Conservation (phyloP, 148 eudicot species). For the Rhododendron kiyosumense region DNA sequence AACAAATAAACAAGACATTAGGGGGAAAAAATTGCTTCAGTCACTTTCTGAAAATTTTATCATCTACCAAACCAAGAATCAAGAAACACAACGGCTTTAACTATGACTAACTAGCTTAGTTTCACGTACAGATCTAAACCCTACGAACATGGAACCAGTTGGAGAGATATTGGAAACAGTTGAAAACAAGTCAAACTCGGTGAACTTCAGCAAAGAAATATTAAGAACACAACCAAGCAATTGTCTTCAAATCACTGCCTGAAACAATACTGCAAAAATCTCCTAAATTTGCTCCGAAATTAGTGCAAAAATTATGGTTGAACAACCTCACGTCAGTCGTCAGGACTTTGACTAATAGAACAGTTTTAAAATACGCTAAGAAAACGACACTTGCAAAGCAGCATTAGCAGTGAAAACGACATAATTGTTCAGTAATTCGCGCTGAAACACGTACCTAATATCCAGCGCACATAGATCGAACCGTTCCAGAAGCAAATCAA, state of each 20-base stretch:
- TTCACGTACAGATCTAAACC: not conserved
- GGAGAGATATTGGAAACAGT: not conserved
- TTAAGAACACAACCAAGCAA: not conserved
- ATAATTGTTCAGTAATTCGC: not conserved
- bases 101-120: not conserved
- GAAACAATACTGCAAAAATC: not conserved
- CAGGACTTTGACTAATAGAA: not conserved
- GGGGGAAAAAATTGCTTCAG: not conserved
- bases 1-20: not conserved
- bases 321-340: not conserved
- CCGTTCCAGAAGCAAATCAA: slow-evolving; percentile 1
- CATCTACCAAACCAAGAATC: not conserved
- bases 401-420: not conserved
- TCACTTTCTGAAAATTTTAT: not conserved
- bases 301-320: not conserved
- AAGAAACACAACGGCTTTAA: not conserved
- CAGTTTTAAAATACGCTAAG: not conserved
- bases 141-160: not conserved
- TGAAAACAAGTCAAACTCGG: not conserved
- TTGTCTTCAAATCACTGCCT: not conserved
- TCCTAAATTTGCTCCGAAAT: not conserved
- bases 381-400: not conserved
- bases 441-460: not conserved
- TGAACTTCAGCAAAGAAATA: not conserved
- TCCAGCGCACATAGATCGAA: not conserved